These are phyloP conservation scores for Paramecium bursaria DNA, from an alignment of 73 alveolate genomes.

Conservation along the genomic window DNA sequence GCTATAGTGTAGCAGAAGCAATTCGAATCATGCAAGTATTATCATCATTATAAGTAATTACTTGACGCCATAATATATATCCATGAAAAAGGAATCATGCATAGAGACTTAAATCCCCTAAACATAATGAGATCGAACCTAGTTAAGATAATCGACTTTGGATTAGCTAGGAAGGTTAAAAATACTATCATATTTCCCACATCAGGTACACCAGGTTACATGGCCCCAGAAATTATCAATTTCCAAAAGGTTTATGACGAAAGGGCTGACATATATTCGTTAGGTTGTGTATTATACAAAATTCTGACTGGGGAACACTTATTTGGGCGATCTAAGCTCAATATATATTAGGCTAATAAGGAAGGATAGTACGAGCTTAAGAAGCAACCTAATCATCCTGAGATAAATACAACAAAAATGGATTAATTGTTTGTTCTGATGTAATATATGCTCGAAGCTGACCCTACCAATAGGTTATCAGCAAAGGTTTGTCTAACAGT, in stretches of 20 bases:
- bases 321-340: background rate
- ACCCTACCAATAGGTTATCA: conserved; percentile 26
- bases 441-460: conserved; percentile 34
- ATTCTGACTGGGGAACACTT: conserved; percentile 34
- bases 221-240: conserved; percentile 84
- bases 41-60: background rate
- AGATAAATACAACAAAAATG: conserved; percentile 40
- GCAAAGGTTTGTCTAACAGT: conserved; percentile 34
- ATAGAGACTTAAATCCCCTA: conserved; percentile 60
- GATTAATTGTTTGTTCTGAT: conserved; percentile 35
- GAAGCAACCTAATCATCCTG: conserved; percentile 51
- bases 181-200: conserved; percentile 51
- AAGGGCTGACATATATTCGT: conserved; percentile 39
- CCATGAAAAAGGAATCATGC: conserved; percentile 60
- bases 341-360: conserved; percentile 2
- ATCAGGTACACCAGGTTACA: conserved; percentile 86
- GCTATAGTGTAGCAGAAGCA: background rate
- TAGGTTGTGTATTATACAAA: conserved; percentile 46
- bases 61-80: conserved; percentile 32
- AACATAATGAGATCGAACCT: conserved; percentile 38
- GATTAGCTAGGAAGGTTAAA: conserved; percentile 36
- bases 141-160: conserved; percentile 54
- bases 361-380: conserved; percentile 43
- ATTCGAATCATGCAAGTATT: conserved; percentile 41
- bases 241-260: conserved; percentile 54